A percentile compares a stretch with the other conserved stretches of the same genome.
These are phyloP conservation scores for Batkoa obscura DNA, from an alignment of 371 early-diverging fungal genomes.

Conservation along the genomic window DNA sequence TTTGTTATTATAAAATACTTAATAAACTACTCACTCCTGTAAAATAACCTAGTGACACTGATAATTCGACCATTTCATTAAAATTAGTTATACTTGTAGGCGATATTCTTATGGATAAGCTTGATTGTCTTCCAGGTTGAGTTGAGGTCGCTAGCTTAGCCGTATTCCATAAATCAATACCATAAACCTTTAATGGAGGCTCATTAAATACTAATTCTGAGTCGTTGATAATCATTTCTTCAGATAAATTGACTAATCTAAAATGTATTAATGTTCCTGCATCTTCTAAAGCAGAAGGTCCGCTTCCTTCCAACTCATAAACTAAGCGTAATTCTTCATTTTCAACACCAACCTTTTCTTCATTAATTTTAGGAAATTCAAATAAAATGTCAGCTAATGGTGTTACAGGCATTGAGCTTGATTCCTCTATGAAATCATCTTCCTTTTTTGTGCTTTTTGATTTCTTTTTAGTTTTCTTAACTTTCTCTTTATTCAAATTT, in stretches of 20 bases:
- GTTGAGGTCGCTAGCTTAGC: background rate
- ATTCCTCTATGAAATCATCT: background rate
- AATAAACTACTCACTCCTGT: background rate
- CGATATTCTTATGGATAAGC: background rate
- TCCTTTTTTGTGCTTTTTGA: background rate
- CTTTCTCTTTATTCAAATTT: background rate
- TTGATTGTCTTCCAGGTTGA: background rate
- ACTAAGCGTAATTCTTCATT: background rate
- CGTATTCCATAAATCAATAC: conserved; percentile 1
- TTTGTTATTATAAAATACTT: background rate
- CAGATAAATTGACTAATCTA: background rate
- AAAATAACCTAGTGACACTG: background rate
- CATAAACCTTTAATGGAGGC: background rate
- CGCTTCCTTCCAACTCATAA: background rate
- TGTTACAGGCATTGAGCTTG: background rate
- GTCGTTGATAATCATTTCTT: background rate
- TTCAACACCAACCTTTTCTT: background rate
- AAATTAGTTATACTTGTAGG: background rate
- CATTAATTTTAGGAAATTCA: background rate
- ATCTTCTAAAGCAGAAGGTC: background rate
- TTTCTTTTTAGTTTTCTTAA: background rate
- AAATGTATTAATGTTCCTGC: background rate
- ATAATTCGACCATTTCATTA: background rate
- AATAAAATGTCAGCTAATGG: background rate
- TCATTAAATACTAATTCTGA: background rate